Evolutionary conservation across 164 flowering plant genomes (phyloP), one percentile per base, ranked within the genome.

Genomic region (Magnolia officinalis): DNA sequence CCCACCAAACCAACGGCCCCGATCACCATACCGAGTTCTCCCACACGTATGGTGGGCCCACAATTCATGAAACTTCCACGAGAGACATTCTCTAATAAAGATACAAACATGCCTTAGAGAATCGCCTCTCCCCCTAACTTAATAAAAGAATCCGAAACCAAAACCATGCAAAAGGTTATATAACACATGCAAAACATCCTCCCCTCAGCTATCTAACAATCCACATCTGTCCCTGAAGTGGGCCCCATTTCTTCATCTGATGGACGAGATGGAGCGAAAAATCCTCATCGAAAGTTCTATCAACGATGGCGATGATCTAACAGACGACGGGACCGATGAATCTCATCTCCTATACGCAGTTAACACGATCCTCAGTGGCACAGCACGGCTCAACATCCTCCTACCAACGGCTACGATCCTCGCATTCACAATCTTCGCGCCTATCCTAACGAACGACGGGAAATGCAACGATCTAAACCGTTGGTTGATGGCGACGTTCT

Each of bases 351-450:
- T 87, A 2, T 78, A 78, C 75, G 23, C 82, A 37, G 65, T 86
- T 71, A 89, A 87, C 71, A 81, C 86, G 18, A 82, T 90, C 76
- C 85, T 90, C 1, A 87, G 87, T 18, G 89, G 89, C 78, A 87
- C 91, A 0, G 93, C 90, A 7, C 78, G 90, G 13, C 91, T 90
- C 85, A 88, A 88, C 49, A 75, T 86, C 72, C 90, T 88, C 21
- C 66, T 87, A 29, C 93, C 91, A 8, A 86, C 87, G 1, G 89
- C 86, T 10, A 88, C 89, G 37, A 86, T 90, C 77, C 87, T 90
- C 1, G 83, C 88, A 74, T 90, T 88, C 90, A 78, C 89, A 80
- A 84, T 90, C 50, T 87, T 90, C 31, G 79, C 89, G 23, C 93
- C 93, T 8, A 70, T 90, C 61, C 77, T 88, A 1, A 88, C 91